Percentiles rank a stretch among this genome's conserved stretches.
Conservation (phyloP, 768 basidiomycete genomes). For the Mycena galericulata region DNA sequence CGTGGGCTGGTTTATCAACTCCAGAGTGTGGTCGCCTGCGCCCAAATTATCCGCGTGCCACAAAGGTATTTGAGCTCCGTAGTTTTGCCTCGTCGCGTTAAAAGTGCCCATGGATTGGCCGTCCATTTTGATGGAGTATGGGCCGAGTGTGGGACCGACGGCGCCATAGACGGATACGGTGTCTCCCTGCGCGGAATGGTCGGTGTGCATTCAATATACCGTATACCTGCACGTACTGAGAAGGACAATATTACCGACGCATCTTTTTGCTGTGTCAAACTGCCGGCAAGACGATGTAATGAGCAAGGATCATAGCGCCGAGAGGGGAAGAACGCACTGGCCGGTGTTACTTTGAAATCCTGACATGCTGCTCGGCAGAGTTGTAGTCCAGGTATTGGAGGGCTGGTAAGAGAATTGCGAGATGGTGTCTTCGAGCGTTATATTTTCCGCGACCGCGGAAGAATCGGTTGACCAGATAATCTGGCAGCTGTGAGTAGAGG, state of each 20-base stretch:
- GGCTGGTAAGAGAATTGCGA: slow-evolving; percentile 46
- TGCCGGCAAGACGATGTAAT: background rate
- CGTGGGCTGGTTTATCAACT: slow-evolving; percentile 14
- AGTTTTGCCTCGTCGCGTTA: slow-evolving; percentile 32
- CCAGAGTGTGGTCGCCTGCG: slow-evolving; percentile 38
- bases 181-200: slow-evolving; percentile 26
- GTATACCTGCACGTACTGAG: slow-evolving; percentile 22
- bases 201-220: background rate
- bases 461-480: slow-evolving; percentile 37
- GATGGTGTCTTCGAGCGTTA: slow-evolving; percentile 40
- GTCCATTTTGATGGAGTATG: slow-evolving; percentile 41
- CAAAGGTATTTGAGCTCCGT: slow-evolving; percentile 20
- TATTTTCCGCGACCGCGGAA: slow-evolving; percentile 5
- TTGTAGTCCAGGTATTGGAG: slow-evolving; percentile 40
- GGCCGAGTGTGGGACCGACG: slow-evolving; percentile 41
- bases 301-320: background rate
- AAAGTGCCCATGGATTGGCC: slow-evolving; percentile 27
- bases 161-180: slow-evolving; percentile 49
- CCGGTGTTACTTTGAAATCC: slow-evolving; percentile 46
- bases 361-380: slow-evolving; percentile 30
- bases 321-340: slow-evolving; percentile 38
- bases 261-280: slow-evolving; percentile 29
- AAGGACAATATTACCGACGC: slow-evolving; percentile 36
- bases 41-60: slow-evolving; percentile 26
- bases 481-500: slow-evolving; percentile 7